phyloP scores from a whole-genome alignment of 345 rosid genomes.

The Trapa incisa region DNA sequence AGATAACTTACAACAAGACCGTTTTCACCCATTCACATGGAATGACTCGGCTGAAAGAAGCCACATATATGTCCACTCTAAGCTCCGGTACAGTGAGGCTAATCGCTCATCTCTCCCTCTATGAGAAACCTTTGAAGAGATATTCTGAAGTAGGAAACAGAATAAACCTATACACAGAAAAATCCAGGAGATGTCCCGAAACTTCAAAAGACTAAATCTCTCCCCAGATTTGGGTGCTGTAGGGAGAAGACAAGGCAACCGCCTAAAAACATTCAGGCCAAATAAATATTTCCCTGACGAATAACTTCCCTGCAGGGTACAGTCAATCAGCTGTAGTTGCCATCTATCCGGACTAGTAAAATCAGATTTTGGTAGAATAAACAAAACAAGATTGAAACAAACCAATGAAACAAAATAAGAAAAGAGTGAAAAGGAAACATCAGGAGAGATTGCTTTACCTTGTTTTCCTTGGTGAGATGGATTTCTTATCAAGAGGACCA shows the following conservation, averaged over 20 bases:
- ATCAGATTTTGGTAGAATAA: neutral
- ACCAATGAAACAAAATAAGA: neutral
- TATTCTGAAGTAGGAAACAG: neutral
- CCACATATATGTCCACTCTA: neutral
- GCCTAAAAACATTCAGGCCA: neutral
- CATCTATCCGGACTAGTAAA: neutral
- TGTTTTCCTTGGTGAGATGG: neutral
- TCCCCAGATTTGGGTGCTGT: neutral
- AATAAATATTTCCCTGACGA: neutral
- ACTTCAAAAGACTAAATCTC: neutral
- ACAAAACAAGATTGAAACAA: neutral
- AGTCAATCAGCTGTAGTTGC: neutral
- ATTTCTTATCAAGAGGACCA: neutral
- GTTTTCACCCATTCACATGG: constrained; percentile 25
- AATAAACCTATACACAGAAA: neutral
- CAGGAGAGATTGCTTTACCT: neutral
- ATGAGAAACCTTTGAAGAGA: neutral
- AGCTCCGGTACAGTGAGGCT: neutral
- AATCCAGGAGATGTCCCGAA: neutral
- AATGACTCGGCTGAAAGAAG: constrained; percentile 12
- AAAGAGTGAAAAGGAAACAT: neutral
- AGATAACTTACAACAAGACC: constrained; percentile 37
- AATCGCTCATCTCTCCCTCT: neutral
- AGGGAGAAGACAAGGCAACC: neutral
- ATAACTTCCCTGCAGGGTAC: neutral